Conservation (phyloP, 208 protist species). For the Herpetomonas tarakana region DNA sequence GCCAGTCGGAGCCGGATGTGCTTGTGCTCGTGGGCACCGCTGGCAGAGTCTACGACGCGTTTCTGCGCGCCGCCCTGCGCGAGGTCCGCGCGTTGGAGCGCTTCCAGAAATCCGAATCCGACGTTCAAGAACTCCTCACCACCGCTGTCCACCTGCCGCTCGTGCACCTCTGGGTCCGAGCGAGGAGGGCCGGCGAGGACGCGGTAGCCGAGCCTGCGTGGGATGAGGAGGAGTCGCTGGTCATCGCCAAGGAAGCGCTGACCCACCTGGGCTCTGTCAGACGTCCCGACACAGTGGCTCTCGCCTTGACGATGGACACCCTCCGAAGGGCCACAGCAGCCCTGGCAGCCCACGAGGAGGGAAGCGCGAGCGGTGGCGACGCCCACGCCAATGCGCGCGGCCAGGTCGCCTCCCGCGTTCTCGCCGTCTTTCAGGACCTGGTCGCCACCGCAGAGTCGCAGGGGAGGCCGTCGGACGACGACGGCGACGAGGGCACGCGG, state of each 20-base stretch:
- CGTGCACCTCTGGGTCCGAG: neutral
- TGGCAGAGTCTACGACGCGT: neutral
- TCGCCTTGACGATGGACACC: conserved; percentile 38
- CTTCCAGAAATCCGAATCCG: neutral
- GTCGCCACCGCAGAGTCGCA: neutral
- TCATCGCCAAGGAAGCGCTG: conserved; percentile 17
- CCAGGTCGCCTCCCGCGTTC: neutral
- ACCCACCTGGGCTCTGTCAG: conserved; percentile 22
- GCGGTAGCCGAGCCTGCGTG: neutral
- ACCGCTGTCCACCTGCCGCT: neutral
- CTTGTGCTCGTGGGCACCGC: neutral
- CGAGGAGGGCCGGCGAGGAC: neutral
- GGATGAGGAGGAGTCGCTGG: no score
- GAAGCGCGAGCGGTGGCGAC: no score
- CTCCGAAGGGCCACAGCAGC: neutral
- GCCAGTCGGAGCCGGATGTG: no score
- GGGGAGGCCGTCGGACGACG: neutral
- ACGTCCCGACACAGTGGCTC: conserved; percentile 30
- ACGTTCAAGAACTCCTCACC: neutral
- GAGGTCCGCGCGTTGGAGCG: neutral
- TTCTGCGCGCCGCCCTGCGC: neutral
- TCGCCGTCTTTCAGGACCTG: neutral
- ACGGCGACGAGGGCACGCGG: neutral
- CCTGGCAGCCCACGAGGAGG: no score
- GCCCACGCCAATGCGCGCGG: no score